Conservation (phyloP, 192 early-diverging fungal species). For the Backusella liffmaniae region DNA sequence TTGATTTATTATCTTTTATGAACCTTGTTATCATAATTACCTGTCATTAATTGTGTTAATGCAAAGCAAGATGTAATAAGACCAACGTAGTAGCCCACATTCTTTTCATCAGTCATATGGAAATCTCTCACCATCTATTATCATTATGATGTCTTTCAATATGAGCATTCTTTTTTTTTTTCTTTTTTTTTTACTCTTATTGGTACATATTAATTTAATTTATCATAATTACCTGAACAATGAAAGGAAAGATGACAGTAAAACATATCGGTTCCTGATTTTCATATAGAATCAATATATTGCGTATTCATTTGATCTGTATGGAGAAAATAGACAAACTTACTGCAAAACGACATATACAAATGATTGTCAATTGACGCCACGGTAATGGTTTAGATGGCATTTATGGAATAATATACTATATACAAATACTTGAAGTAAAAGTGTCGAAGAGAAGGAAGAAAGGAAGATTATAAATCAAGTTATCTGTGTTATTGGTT, state of each 20-base stretch:
- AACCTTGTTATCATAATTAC: slow-evolving; percentile 13
- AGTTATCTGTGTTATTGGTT: neutral
- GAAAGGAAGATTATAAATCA: neutral
- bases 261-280: slow-evolving; percentile 31
- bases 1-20: neutral
- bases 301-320: neutral
- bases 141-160: neutral
- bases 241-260: slow-evolving; percentile 31
- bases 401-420: neutral
- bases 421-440: neutral
- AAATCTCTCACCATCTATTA: slow-evolving; percentile 60
- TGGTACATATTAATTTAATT: neutral
- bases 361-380: slow-evolving; percentile 21
- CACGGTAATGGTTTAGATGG: slow-evolving; percentile 8
- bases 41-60: slow-evolving; percentile 48
- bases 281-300: neutral
- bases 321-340: neutral
- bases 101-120: slow-evolving; percentile 55
- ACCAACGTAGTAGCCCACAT: slow-evolving; percentile 44
- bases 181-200: neutral
- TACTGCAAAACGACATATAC: slow-evolving; percentile 29
- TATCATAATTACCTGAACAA: slow-evolving; percentile 14
- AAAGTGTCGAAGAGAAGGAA: neutral
- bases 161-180: neutral
- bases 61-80: slow-evolving; percentile 49